These are phyloP conservation scores for Lentinula edodes DNA, from an alignment of 768 basidiomycete species.

Conservation along the genomic window DNA sequence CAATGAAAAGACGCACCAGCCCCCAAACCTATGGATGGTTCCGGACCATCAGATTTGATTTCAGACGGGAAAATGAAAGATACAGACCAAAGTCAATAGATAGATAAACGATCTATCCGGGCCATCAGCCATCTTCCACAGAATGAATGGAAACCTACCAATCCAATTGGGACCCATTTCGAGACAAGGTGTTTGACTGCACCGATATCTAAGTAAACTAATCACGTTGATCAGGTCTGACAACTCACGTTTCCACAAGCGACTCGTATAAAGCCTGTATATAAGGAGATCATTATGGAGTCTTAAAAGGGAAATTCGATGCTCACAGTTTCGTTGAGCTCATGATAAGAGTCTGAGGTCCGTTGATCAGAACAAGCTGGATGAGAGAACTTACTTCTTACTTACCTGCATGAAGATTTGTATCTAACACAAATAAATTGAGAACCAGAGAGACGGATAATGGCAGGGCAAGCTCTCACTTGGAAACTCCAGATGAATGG, in stretches of 20 bases:
- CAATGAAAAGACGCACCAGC: background rate
- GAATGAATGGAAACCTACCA: background rate
- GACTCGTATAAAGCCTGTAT: background rate
- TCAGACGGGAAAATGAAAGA: background rate
- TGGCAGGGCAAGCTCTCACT: background rate
- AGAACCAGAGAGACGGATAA: background rate
- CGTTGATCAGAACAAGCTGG: background rate
- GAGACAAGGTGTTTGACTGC: background rate
- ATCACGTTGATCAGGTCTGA: background rate
- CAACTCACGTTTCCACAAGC: constrained; percentile 1
- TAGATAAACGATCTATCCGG: background rate
- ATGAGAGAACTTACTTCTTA: no score
- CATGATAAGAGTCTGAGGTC: background rate
- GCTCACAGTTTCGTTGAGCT: background rate
- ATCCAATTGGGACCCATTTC: constrained; percentile 1
- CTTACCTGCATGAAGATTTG: constrained; percentile 5
- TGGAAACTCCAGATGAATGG: constrained; percentile 5
- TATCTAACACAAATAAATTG: background rate
- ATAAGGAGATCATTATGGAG: background rate
- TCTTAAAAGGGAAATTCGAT: background rate
- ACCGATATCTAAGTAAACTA: background rate
- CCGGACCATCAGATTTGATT: background rate
- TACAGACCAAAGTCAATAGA: background rate
- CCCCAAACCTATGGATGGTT: background rate
- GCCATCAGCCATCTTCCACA: background rate